A percentile compares a stretch with the other conserved stretches of the same genome.
Conservation (phyloP, 768 basidiomycete genomes). For the Termitomyces sp. region DNA sequence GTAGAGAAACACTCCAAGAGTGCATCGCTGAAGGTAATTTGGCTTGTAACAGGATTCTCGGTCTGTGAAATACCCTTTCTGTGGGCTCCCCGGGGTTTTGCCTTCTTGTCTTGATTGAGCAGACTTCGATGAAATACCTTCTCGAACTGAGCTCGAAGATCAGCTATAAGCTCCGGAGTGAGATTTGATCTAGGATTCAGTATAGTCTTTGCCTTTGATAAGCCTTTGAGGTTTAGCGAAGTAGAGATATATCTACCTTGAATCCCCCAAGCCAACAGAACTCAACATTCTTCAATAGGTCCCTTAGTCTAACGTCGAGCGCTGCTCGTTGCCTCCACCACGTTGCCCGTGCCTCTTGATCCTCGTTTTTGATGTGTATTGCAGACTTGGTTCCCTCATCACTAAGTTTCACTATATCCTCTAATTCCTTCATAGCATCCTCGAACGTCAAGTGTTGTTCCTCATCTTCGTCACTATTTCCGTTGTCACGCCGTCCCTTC, state of each 20-base stretch:
- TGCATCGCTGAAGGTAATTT: conserved; percentile 59
- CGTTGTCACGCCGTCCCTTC: conserved; percentile 72
- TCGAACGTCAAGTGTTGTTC: conserved; percentile 70
- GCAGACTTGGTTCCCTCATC: conserved; percentile 63
- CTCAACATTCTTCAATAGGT: conserved; percentile 80
- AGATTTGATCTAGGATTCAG: conserved; percentile 41
- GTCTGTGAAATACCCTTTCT: conserved; percentile 28
- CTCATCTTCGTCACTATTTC: conserved; percentile 60
- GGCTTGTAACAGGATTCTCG: conserved; percentile 28
- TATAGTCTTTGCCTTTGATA: conserved; percentile 44
- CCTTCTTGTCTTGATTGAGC: conserved; percentile 57
- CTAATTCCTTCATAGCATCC: conserved; percentile 65
- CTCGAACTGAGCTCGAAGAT: conserved; percentile 66
- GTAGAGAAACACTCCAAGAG: conserved; percentile 86
- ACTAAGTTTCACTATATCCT: conserved; percentile 74
- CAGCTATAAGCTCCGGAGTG: conserved; percentile 39
- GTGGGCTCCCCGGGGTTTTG: conserved; percentile 28
- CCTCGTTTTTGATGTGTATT: conserved; percentile 60
- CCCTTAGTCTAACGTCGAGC: conserved; percentile 72
- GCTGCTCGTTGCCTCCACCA: conserved; percentile 86
- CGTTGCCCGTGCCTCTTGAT: conserved; percentile 52
- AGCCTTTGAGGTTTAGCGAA: not conserved
- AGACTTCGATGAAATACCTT: conserved; percentile 66
- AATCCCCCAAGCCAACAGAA: conserved; percentile 97
- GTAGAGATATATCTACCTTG: conserved; percentile 54